phyloP scores from a whole-genome alignment of 805 yeast species.

The Monosporozyma servazzii region DNA sequence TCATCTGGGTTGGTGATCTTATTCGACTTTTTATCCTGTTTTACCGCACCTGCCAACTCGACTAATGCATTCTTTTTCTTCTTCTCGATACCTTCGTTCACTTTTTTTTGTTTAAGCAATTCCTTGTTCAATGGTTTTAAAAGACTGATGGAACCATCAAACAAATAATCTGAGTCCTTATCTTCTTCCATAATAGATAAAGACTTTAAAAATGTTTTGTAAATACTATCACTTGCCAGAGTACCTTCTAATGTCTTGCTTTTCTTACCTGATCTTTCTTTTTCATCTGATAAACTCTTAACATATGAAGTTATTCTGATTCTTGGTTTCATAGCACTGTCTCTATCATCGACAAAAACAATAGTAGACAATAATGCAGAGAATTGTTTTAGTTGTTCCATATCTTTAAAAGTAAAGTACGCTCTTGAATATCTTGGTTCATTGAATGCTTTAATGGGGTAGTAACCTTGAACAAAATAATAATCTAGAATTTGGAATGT shows the following conservation, averaged over 20 bases:
- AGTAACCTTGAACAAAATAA: conserved; percentile 27
- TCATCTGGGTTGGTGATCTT: conserved; percentile 7
- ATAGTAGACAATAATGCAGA: conserved; percentile 23
- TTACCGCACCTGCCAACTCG: conserved; percentile 21
- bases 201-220: conserved; percentile 26
- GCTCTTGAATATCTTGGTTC: conserved; percentile 37
- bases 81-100: conserved; percentile 12
- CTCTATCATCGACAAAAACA: conserved; percentile 26
- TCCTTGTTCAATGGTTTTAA: conserved; percentile 24
- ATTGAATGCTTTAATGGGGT: conserved; percentile 24
- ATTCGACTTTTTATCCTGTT: conserved; percentile 13
- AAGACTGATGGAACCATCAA: conserved; percentile 22
- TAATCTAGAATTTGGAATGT: conserved; percentile 27
- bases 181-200: conserved; percentile 15
- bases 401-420: conserved; percentile 32
- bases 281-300: conserved; percentile 7
- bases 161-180: conserved; percentile 14
- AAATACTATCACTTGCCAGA: conserved; percentile 25
- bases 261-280: conserved; percentile 4
- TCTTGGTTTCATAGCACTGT: conserved; percentile 15
- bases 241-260: conserved; percentile 24
- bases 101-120: conserved; percentile 14
- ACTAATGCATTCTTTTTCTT: conserved; percentile 20
- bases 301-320: conserved; percentile 18
- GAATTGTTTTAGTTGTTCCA: conserved; percentile 27